Percentiles rank a stretch among this genome's conserved stretches.
Conservation (phyloP, 257 asterid genomes). For the Rehmannia glutinosa region DNA sequence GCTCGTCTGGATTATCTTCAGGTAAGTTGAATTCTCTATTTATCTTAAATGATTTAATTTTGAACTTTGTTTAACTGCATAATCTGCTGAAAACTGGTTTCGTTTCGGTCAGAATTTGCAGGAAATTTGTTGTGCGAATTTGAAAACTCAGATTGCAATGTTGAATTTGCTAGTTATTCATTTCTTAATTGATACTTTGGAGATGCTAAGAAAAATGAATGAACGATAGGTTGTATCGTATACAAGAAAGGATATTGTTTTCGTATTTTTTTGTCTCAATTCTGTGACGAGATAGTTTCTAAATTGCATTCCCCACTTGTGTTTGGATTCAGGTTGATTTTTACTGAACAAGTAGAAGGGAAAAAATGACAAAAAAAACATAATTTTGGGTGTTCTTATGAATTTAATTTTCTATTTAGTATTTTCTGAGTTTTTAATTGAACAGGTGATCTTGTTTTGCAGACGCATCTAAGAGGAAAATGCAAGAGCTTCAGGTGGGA, state of each 20-base stretch:
- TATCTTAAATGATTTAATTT: background rate
- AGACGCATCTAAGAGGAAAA: conserved; percentile 54
- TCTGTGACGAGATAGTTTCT: background rate
- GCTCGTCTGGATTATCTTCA: conserved; percentile 30
- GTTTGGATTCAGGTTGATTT: background rate
- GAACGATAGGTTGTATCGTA: background rate
- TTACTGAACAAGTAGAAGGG: background rate
- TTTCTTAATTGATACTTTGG: background rate
- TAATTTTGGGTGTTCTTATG: background rate
- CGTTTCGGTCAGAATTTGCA: conserved; percentile 5
- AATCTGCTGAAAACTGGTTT: background rate
- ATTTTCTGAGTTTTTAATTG: conserved; percentile 13
- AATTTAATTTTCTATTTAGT: background rate
- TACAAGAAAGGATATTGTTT: background rate
- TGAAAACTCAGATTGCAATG: background rate
- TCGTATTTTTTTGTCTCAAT: background rate
- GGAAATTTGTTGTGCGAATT: conserved; percentile 2
- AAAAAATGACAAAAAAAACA: background rate
- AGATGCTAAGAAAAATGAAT: background rate
- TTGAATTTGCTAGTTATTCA: background rate
- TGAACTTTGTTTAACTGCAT: background rate
- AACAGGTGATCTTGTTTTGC: conserved; percentile 38
- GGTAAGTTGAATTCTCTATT: conserved; percentile 21
- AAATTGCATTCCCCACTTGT: background rate
- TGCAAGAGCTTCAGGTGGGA: conserved; percentile 43